Conservation (phyloP, 2,329 filamentous ascomycete genomes). For the Xylaria sp. region DNA sequence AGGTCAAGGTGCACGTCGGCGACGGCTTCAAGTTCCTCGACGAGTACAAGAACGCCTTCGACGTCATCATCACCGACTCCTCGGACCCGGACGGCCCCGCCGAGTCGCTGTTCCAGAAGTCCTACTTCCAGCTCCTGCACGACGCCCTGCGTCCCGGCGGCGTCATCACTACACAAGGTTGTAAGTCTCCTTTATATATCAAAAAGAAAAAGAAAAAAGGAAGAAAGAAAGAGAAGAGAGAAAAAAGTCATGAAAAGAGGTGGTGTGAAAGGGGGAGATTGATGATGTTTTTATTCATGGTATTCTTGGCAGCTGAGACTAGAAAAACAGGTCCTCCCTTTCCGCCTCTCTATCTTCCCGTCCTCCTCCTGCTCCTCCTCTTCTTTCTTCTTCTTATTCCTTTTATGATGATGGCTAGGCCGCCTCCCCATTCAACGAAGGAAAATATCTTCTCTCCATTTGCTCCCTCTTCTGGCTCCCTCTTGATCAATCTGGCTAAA, state of each 20-base stretch:
- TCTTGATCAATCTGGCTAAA: neutral
- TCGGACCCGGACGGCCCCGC: conserved; percentile 97
- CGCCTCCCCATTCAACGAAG: conserved; percentile 4
- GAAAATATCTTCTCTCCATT: conserved; percentile 11
- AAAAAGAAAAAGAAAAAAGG: conserved; percentile 36
- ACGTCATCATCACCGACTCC: conserved; percentile 99
- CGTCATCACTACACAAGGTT: conserved; percentile 99
- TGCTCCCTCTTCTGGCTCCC: neutral
- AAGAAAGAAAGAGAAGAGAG: too few species aligned
- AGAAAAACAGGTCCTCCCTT: conserved; percentile 37
- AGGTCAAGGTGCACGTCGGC: conserved; percentile 90
- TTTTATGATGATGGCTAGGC: conserved; percentile 18
- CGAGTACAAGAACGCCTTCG: conserved; percentile 96
- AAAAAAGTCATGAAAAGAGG: too few species aligned
- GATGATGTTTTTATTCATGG: conserved; percentile 36
- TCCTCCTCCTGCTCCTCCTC: conserved; percentile 1
- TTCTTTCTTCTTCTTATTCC: neutral
- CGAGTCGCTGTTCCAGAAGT: conserved; percentile 97
- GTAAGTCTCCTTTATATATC: conserved; percentile 82
- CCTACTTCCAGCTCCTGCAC: conserved; percentile 94
- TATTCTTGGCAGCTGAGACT: conserved; percentile 37
- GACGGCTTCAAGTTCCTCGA: conserved; percentile 99
- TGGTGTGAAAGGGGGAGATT: conserved; percentile 12
- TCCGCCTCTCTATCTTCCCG: conserved; percentile 28
- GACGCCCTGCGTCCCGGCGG: conserved; percentile 92